A percentile compares a stretch with the other conserved stretches of the same genome.
These are phyloP conservation scores for Vaccinium darrowii DNA, from an alignment of 148 eudicot species.

Conservation along the genomic window DNA sequence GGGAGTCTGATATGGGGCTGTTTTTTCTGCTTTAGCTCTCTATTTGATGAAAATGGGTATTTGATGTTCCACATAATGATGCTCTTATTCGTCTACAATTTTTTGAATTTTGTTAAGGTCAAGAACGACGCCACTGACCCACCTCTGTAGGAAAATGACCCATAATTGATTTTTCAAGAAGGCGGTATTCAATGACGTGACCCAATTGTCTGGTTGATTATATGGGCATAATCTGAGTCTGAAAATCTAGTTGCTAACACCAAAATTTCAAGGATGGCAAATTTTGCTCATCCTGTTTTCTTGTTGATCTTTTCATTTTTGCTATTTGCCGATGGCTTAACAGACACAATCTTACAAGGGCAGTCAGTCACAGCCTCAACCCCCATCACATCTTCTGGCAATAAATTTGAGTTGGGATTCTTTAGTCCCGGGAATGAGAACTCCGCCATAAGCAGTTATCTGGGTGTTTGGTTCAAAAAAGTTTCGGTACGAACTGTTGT, in stretches of 20 bases:
- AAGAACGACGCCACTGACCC: not conserved
- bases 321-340: not conserved
- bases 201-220: not conserved
- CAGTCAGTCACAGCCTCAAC: not conserved
- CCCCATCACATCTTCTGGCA: not conserved
- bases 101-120: not conserved
- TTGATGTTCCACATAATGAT: too few relatives aligned
- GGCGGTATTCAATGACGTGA: too few relatives aligned
- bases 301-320: not conserved
- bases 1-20: too few relatives aligned
- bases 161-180: too few relatives aligned
- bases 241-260: not conserved
- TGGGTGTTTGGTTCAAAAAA: not conserved
- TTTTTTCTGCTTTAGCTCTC: too few relatives aligned
- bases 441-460: conserved; percentile 24
- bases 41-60: too few relatives aligned
- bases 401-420: conserved; percentile 2
- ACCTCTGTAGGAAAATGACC: too few relatives aligned
- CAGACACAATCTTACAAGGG: conserved; percentile 9
- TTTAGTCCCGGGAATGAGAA: not conserved
- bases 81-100: too few relatives aligned
- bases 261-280: not conserved
- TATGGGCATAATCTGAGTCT: not conserved
- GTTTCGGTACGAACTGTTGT: not conserved
- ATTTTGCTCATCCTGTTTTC: not conserved